Percentiles rank a stretch among this genome's conserved stretches.
These are phyloP conservation scores for Mucuna pruriens DNA, from an alignment of 306 rosid species.

Conservation along the genomic window DNA sequence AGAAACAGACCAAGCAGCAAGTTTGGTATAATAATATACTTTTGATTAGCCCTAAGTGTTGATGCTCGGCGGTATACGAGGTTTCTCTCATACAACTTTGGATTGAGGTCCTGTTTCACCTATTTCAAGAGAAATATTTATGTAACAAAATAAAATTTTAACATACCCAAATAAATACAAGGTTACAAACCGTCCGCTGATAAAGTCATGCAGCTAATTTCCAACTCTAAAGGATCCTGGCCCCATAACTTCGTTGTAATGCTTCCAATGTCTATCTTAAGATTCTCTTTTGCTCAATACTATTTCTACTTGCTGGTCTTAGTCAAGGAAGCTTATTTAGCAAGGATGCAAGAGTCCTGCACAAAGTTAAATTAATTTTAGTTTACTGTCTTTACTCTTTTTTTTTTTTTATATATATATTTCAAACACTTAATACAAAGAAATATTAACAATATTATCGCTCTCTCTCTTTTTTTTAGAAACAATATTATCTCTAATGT, in stretches of 20 bases:
- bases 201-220: background rate
- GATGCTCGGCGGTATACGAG: conserved; percentile 28
- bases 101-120: background rate
- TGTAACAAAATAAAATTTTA: background rate
- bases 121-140: background rate
- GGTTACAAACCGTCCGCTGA: background rate
- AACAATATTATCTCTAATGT: background rate
- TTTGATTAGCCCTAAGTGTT: background rate
- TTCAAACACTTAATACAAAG: background rate
- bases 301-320: background rate
- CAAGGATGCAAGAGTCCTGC: background rate
- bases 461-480: background rate
- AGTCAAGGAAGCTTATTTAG: background rate
- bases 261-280: background rate
- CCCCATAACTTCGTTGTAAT: background rate
- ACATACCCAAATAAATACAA: background rate
- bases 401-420: background rate
- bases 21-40: conserved; percentile 45
- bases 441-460: background rate
- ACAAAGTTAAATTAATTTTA: background rate
- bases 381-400: background rate
- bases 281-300: background rate
- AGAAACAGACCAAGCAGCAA: conserved; percentile 44
- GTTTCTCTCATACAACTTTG: background rate
- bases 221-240: background rate